Evolutionary conservation across 192 early-diverging fungal species (phyloP).

Genomic region (Coemansia javaensis): DNA sequence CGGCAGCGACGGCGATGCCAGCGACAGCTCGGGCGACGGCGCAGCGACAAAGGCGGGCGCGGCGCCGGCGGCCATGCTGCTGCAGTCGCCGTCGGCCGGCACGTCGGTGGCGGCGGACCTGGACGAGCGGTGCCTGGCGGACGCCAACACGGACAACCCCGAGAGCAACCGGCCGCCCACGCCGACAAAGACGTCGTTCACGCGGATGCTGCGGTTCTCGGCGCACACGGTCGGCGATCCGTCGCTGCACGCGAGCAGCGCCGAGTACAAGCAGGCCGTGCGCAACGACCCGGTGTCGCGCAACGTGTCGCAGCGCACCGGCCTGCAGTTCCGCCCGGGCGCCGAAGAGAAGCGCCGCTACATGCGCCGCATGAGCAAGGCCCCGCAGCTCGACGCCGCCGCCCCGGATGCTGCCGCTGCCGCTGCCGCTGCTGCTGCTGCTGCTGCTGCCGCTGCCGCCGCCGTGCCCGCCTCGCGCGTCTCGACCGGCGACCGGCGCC

Average conservation of each 20-base stretch:
- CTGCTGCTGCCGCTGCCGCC: too few species aligned
- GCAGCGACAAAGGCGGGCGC: neutral
- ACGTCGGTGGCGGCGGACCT: constrained; percentile 46
- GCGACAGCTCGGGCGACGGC: neutral
- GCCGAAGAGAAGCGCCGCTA: constrained; percentile 45
- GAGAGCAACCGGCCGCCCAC: constrained; percentile 50
- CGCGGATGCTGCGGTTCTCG: constrained; percentile 39
- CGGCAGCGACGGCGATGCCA: neutral
- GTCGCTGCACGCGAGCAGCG: constrained; percentile 11
- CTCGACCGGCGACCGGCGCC: constrained; percentile 2
- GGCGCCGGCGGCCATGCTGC: constrained; percentile 8
- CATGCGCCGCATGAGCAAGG: constrained; percentile 39
- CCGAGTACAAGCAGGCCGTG: constrained; percentile 28
- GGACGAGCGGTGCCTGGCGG: constrained; percentile 43
- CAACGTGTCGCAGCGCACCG: constrained; percentile 47
- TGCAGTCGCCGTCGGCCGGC: constrained; percentile 36
- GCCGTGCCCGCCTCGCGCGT: neutral
- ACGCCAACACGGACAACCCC: constrained; percentile 49
- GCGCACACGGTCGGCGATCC: constrained; percentile 8
- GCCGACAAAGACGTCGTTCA: constrained; percentile 39
- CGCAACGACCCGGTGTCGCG: constrained; percentile 39
- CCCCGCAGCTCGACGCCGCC: constrained; percentile 37
- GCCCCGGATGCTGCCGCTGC: too few species aligned
- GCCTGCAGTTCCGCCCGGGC: constrained; percentile 32
- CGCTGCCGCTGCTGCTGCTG: too few species aligned